Base-by-base conservation (phyloP, 1,284 basidiomycete species). In the Puccinia hordei region DNA sequence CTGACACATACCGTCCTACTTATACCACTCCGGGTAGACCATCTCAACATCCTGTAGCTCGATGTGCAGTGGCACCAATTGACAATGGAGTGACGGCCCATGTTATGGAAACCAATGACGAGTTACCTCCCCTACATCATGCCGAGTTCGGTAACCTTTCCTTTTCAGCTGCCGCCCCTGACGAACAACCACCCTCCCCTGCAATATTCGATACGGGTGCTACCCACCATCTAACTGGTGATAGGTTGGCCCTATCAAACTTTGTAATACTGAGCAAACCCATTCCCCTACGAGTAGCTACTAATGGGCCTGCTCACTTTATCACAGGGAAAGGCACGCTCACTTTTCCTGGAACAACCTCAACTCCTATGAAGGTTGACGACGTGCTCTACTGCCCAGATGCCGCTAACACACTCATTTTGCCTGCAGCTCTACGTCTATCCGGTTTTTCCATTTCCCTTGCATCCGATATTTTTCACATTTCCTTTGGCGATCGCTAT, bases 221-320 rank as follows among this genome's bases (percentile, higher is more conserved):
- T 22, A 76, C 57, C 4, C 73, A 76, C 59, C 41, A 63, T n/a
- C 2, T 76, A 19, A 76, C 59, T 15, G 73, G 73, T 35, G 49
- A 76, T 53, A 46, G 6, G 15, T 10, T 10, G 17, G 46, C 46
- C 46, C 17, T 49, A 17, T 19, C 13, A 4, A 27, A 30, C 19
- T 9, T 33, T 15, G 1, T 2, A 9, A 22, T n/a, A 6, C 44
- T 72, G 27, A 22, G 8, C 8, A 33, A 4, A 3, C 51, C 69
- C 27, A 49, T 72, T 12, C 69, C 69, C n/a, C 22, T 72, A 0
- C 24, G 27, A 2, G 69, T 72, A 33, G 41, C 46, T 2, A 51
- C 69, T 72, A 33, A 72, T 12, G 41, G 41, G 1, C n/a, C 24
- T 24, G 2, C 46, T 4, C 19, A n/a, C 22, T 51, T 51, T 22